Evolutionary conservation across 495 filamentous ascomycete species (phyloP).

Genomic region (Trichoderma parareesei): DNA sequence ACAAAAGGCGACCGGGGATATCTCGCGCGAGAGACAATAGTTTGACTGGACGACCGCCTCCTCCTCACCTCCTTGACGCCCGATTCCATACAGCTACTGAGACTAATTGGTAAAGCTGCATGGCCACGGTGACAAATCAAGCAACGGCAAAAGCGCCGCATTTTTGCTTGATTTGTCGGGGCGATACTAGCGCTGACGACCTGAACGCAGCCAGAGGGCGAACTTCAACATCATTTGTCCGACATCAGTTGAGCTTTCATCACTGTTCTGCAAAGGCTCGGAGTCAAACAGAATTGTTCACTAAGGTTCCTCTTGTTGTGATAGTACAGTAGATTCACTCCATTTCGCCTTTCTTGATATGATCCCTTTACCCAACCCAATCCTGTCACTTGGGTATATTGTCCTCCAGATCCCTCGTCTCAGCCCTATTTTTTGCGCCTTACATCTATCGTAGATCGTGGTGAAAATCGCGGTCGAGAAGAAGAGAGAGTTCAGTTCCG

Average conservation of each 20-base stretch:
- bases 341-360: too few species aligned
- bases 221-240: too few species aligned
- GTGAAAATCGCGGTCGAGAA: not conserved
- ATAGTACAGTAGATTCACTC: too few species aligned
- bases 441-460: conserved; percentile 4
- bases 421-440: not conserved
- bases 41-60: not conserved
- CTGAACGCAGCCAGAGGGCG: too few species aligned
- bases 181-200: not conserved
- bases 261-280: too few species aligned
- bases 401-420: not conserved
- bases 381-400: not conserved
- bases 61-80: too few species aligned
- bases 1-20: not conserved
- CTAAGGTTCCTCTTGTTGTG: too few species aligned
- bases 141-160: not conserved
- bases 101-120: too few species aligned
- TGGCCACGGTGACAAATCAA: not conserved
- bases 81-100: too few species aligned
- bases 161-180: not conserved
- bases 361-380: not conserved
- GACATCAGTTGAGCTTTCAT: too few species aligned
- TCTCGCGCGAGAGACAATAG: not conserved
- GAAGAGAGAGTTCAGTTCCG: not conserved
- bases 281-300: too few species aligned